These are phyloP conservation scores for Aureobasidium subglaciale DNA, from an alignment of 2,329 filamentous ascomycete species.

Conservation along the genomic window DNA sequence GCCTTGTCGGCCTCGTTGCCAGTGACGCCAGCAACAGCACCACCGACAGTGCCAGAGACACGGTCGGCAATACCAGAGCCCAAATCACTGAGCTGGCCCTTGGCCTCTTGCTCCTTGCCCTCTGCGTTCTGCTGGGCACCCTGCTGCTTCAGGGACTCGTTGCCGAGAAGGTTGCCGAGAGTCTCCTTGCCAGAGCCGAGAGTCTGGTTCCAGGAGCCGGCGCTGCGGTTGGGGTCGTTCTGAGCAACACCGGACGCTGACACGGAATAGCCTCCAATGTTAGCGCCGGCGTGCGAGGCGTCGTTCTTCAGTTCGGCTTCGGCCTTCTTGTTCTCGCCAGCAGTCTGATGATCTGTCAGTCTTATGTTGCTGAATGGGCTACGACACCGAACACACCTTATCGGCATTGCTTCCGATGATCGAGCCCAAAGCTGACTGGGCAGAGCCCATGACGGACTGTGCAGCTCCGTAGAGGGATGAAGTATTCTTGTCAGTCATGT, in stretches of 20 bases:
- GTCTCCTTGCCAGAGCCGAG: slow-evolving; percentile 79
- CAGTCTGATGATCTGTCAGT: slow-evolving; percentile 31
- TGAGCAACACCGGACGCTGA: slow-evolving; percentile 63
- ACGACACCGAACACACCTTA: slow-evolving; percentile 39
- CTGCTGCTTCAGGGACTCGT: slow-evolving; percentile 64
- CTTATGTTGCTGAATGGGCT: background rate
- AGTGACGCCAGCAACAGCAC: slow-evolving; percentile 62
- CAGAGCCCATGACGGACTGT: slow-evolving; percentile 62
- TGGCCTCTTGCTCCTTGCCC: slow-evolving; percentile 74
- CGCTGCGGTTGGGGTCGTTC: slow-evolving; percentile 64
- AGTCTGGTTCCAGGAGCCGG: slow-evolving; percentile 81
- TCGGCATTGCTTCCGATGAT: slow-evolving; percentile 67
- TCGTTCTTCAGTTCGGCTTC: slow-evolving; percentile 61
- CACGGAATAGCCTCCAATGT: slow-evolving; percentile 64
- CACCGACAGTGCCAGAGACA: slow-evolving; percentile 61
- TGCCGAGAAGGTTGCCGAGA: slow-evolving; percentile 67
- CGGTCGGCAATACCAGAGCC: slow-evolving; percentile 51
- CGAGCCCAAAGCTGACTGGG: slow-evolving; percentile 65
- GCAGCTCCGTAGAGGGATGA: too few species aligned
- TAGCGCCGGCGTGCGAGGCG: slow-evolving; percentile 66
- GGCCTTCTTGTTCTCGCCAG: slow-evolving; percentile 58
- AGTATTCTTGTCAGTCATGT: slow-evolving; percentile 50
- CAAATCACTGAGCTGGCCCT: slow-evolving; percentile 71
- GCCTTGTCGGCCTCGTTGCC: slow-evolving; percentile 61
- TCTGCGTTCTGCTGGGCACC: slow-evolving; percentile 72